A percentile compares a stretch with the other conserved stretches of the same genome.
Conservation (phyloP, 129 eudicot genomes). For the Lactuca sativa region DNA sequence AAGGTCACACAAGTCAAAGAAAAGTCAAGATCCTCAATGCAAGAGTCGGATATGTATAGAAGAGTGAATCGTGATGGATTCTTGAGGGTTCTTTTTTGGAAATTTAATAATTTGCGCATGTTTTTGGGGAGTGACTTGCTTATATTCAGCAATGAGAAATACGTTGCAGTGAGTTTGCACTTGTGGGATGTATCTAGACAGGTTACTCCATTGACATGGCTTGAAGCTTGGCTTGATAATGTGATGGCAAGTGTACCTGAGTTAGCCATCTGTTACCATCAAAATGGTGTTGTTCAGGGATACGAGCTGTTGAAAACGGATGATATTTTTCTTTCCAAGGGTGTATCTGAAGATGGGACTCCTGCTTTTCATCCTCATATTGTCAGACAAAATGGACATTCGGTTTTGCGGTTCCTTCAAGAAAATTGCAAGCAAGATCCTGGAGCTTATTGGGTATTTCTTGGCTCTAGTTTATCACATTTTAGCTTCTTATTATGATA, state of each 20-base stretch:
- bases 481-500: slow-evolving; percentile 10
- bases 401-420: slow-evolving; percentile 87
- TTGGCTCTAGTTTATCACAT: not conserved
- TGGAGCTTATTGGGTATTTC: slow-evolving; percentile 96
- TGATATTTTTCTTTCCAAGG: slow-evolving; percentile 82
- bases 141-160: slow-evolving; percentile 89
- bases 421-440: slow-evolving; percentile 99
- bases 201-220: slow-evolving; percentile 96
- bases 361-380: slow-evolving; percentile 96
- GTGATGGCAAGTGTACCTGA: slow-evolving; percentile 99
- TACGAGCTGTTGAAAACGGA: slow-evolving; percentile 95
- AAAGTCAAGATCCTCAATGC: slow-evolving; percentile 68
- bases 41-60: slow-evolving; percentile 87
- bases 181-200: slow-evolving; percentile 97
- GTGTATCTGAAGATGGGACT: slow-evolving; percentile 91
- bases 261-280: slow-evolving; percentile 95
- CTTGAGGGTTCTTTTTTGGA: slow-evolving; percentile 82
- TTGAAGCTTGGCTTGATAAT: slow-evolving; percentile 99
- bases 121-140: slow-evolving; percentile 96
- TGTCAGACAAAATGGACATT: slow-evolving; percentile 89
- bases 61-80: slow-evolving; percentile 74
- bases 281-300: slow-evolving; percentile 96
- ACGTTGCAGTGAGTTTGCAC: slow-evolving; percentile 94
- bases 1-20: slow-evolving; percentile 79
- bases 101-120: slow-evolving; percentile 92